Conservation (phyloP, 2,329 filamentous ascomycete species). For the Trichoderma atrobrunneum region DNA sequence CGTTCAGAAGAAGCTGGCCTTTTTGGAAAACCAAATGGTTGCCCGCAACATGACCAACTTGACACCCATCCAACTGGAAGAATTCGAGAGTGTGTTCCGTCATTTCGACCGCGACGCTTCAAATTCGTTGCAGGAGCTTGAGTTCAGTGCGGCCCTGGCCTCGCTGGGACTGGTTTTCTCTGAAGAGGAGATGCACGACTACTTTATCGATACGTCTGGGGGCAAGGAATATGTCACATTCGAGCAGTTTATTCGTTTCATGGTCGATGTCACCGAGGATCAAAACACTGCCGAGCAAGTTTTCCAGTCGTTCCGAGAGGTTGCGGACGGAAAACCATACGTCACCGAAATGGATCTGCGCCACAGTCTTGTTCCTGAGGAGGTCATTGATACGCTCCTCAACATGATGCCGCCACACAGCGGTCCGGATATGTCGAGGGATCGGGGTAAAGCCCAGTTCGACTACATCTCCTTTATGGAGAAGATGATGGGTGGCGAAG, state of each 20-base stretch:
- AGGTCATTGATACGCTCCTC: slow-evolving; percentile 90
- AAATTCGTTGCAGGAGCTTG: slow-evolving; percentile 86
- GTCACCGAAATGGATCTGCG: slow-evolving; percentile 96
- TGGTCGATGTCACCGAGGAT: slow-evolving; percentile 98
- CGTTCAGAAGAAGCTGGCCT: slow-evolving; percentile 93
- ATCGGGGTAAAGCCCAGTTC: slow-evolving; percentile 81
- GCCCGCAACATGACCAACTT: slow-evolving; percentile 98
- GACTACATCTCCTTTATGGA: slow-evolving; percentile 99
- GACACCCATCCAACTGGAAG: slow-evolving; percentile 95
- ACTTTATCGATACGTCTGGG: slow-evolving; percentile 82
- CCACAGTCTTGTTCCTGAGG: slow-evolving; percentile 92
- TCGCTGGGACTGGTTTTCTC: slow-evolving; percentile 94
- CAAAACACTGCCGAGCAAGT: slow-evolving; percentile 99
- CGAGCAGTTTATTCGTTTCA: slow-evolving; percentile 98
- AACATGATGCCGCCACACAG: slow-evolving; percentile 81
- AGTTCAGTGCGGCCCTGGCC: slow-evolving; percentile 94
- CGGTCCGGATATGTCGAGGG: slow-evolving; percentile 82
- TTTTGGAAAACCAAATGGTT: slow-evolving; percentile 98
- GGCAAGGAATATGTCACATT: slow-evolving; percentile 82
- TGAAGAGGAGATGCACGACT: slow-evolving; percentile 96
- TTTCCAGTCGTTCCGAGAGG: slow-evolving; percentile 95
- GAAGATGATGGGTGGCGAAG: slow-evolving; percentile 60
- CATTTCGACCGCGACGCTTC: slow-evolving; percentile 94
- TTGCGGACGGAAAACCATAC: slow-evolving; percentile 97
- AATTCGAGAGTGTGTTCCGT: slow-evolving; percentile 97